A percentile compares a stretch with the other conserved stretches of the same genome.
Conservation (phyloP, 495 filamentous ascomycete species). For the Neurospora sp. region DNA sequence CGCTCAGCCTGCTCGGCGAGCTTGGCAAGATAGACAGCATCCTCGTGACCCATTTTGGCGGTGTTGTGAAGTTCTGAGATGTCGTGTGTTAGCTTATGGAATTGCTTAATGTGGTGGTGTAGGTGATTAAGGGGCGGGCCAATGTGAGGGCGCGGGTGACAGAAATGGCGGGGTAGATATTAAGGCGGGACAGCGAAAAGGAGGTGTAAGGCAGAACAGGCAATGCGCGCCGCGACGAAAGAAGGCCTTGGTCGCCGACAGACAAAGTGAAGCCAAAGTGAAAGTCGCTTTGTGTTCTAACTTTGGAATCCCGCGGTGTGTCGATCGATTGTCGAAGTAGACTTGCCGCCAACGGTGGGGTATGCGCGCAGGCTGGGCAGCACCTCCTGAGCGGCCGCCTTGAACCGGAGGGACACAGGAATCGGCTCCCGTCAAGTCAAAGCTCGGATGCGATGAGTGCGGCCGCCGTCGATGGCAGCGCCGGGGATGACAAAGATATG, state of each 20-base stretch:
- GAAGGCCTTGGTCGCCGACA: not conserved
- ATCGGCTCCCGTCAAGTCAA: not conserved
- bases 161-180: not conserved
- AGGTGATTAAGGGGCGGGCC: constrained; percentile 8
- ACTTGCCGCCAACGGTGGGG: constrained; percentile 25
- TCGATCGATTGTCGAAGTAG: constrained; percentile 1
- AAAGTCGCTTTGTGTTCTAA: not conserved
- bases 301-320: not conserved
- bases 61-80: constrained; percentile 15
- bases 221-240: not conserved
- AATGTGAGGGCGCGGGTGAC: not conserved
- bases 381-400: constrained; percentile 4
- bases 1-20: constrained; percentile 99
- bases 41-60: constrained; percentile 94
- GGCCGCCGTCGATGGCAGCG: constrained; percentile 2
- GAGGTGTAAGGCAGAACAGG: not conserved
- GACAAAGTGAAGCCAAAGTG: not conserved
- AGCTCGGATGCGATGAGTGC: constrained; percentile 2
- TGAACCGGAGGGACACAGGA: not conserved
- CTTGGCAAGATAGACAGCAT: constrained; percentile 99
- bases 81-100: constrained; percentile 19
- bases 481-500: constrained; percentile 5
- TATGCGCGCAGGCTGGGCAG: constrained; percentile 18
- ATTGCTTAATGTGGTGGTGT: constrained; percentile 9
- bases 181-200: not conserved